Conservation (phyloP, 164 flowering plant genomes). For the Tinospora cordifolia region DNA sequence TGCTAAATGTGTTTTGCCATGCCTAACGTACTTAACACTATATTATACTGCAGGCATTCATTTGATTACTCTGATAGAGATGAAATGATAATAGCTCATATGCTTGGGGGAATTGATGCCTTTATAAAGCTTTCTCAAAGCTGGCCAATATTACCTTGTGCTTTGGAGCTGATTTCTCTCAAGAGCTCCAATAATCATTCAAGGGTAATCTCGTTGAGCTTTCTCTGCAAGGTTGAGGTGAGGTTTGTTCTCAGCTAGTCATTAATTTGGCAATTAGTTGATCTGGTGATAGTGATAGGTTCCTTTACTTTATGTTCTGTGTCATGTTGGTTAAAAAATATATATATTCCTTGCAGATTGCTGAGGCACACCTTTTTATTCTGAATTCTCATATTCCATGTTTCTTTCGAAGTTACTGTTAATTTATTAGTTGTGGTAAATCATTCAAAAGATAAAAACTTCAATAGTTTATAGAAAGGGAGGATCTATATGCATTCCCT, state of each 20-base stretch:
- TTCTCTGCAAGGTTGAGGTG: slow-evolving; percentile 71
- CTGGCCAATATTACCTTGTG: slow-evolving; percentile 55
- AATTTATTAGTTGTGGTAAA: too few species aligned
- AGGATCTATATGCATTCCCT: too few species aligned
- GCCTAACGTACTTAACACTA: neutral
- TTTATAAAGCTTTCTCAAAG: slow-evolving; percentile 56
- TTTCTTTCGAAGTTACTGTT: neutral
- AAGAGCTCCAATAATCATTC: slow-evolving; percentile 44
- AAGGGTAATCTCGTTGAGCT: slow-evolving; percentile 41
- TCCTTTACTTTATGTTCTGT: neutral
- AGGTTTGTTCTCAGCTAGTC: slow-evolving; percentile 14
- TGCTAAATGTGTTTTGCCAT: neutral
- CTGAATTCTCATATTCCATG: neutral
- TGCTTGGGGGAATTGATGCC: slow-evolving; percentile 61
- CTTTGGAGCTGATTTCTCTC: slow-evolving; percentile 59
- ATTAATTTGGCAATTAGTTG: neutral
- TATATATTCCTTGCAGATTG: neutral
- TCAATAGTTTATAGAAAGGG: too few species aligned
- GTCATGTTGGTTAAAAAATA: neutral
- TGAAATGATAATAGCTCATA: slow-evolving; percentile 52
- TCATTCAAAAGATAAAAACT: too few species aligned
- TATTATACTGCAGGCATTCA: slow-evolving; percentile 44
- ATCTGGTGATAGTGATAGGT: neutral
- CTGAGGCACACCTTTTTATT: neutral
- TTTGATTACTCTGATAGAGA: slow-evolving; percentile 65